phyloP scores from a whole-genome alignment of 257 asterid species.

The Coffea eugenioides region DNA sequence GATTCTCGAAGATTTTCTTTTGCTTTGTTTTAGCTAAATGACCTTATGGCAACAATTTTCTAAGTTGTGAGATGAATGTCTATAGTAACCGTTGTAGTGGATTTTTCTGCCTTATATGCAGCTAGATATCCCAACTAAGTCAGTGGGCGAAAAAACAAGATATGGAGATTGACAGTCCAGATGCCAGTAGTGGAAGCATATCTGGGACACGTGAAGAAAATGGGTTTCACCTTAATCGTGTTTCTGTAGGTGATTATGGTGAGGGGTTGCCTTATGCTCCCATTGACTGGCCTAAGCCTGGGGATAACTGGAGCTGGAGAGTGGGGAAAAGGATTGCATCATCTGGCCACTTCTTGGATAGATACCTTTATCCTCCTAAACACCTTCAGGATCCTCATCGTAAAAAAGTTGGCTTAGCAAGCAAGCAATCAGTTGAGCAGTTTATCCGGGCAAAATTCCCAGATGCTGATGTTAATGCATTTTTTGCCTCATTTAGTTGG shows the following conservation, averaged over 20 bases:
- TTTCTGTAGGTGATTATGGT: conserved; percentile 49
- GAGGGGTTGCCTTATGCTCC: conserved; percentile 94
- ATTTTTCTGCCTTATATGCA: background rate
- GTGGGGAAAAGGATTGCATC: conserved; percentile 55
- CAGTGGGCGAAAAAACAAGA: conserved; percentile 11
- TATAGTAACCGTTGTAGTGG: background rate
- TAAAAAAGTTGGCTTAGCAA: conserved; percentile 38
- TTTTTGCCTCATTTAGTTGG: conserved; percentile 86
- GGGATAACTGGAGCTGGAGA: conserved; percentile 93
- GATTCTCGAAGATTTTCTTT: background rate
- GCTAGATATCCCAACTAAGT: background rate
- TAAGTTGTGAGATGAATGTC: background rate
- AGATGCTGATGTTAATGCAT: conserved; percentile 43
- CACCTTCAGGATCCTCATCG: conserved; percentile 34
- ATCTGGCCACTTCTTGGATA: conserved; percentile 61
- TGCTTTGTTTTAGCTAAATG: background rate
- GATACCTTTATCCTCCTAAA: conserved; percentile 66
- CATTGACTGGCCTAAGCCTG: conserved; percentile 74
- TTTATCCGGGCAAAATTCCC: conserved; percentile 56
- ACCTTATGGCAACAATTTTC: background rate
- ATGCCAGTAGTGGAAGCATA: conserved; percentile 36
- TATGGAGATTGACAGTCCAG: conserved; percentile 58
- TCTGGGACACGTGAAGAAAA: conserved; percentile 33
- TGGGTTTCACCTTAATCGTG: conserved; percentile 55
- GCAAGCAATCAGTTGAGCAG: conserved; percentile 60